These are phyloP conservation scores for Paspalum vaginatum DNA, from an alignment of 176 grass and related monocot genomes.

Conservation along the genomic window DNA sequence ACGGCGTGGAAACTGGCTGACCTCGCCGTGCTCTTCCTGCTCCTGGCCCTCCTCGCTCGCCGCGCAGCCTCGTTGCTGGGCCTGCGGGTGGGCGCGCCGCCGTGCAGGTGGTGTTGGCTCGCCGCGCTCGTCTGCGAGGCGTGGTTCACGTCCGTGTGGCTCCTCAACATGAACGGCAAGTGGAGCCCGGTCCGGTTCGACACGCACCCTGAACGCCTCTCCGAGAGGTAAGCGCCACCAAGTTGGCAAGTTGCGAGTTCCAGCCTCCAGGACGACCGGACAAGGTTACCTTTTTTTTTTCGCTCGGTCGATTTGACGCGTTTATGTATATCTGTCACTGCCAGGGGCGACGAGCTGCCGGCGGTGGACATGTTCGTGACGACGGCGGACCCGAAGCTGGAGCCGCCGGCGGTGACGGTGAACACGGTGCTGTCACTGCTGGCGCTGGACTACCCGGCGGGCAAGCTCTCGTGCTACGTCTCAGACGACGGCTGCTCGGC, in stretches of 20 bases:
- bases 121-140: conserved; percentile 44
- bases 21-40: conserved; percentile 37
- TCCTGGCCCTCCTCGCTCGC: conserved; percentile 30
- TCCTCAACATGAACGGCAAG: conserved; percentile 49
- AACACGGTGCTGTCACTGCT: conserved; percentile 72
- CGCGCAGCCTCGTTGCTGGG: background rate
- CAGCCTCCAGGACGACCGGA: too few relatives aligned
- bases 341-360: conserved; percentile 39
- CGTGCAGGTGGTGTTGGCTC: conserved; percentile 18
- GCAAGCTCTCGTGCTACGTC: conserved; percentile 64
- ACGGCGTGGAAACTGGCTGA: conserved; percentile 35
- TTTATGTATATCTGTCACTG: too few relatives aligned
- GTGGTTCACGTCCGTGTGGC: conserved; percentile 54
- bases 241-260: too few relatives aligned
- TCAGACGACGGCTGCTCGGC: conserved; percentile 67
- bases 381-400: conserved; percentile 54
- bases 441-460: conserved; percentile 57
- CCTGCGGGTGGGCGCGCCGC: background rate
- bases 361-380: conserved; percentile 71
- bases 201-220: conserved; percentile 38
- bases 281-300: too few relatives aligned
- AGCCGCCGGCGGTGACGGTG: conserved; percentile 54
- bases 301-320: too few relatives aligned
- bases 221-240: background rate
- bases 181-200: conserved; percentile 45